Percentiles rank a stretch among this genome's conserved stretches.
Conservation (phyloP, 139 green algal species). For the Nannochloris sp. region DNA sequence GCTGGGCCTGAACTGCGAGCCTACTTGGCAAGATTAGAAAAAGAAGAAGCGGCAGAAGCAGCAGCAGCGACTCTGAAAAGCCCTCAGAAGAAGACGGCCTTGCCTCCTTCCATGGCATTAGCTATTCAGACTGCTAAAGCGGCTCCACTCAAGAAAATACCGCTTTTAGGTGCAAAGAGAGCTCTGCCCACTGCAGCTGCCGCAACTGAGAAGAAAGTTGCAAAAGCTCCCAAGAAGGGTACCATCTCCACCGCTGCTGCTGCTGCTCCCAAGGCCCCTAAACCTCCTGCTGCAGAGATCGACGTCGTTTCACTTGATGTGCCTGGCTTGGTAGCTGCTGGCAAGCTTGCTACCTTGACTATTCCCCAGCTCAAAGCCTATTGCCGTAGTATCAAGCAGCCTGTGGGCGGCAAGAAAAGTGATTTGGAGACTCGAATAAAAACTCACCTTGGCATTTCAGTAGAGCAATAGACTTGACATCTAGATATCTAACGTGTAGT, state of each 20-base stretch:
- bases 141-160: too few relatives aligned
- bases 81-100: background rate
- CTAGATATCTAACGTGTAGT: too few relatives aligned
- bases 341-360: constrained; percentile 34
- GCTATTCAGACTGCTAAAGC: background rate
- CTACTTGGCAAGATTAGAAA: background rate
- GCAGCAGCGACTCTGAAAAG: too few relatives aligned
- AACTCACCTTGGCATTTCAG: background rate
- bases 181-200: background rate
- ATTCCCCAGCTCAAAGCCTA: constrained; percentile 51
- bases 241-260: background rate
- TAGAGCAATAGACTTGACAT: background rate
- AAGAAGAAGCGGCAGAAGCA: background rate
- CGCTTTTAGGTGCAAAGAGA: background rate
- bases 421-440: constrained; percentile 47
- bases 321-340: background rate
- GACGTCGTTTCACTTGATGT: constrained; percentile 12
- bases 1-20: background rate
- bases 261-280: background rate
- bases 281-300: constrained; percentile 4
- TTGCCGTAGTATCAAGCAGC: constrained; percentile 36
- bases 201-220: background rate
- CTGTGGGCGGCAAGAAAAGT: constrained; percentile 56
- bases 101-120: background rate
- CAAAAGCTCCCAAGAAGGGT: background rate